Base-by-base conservation (phyloP, 257 asterid genomes). In the Forsythia viridissima region DNA sequence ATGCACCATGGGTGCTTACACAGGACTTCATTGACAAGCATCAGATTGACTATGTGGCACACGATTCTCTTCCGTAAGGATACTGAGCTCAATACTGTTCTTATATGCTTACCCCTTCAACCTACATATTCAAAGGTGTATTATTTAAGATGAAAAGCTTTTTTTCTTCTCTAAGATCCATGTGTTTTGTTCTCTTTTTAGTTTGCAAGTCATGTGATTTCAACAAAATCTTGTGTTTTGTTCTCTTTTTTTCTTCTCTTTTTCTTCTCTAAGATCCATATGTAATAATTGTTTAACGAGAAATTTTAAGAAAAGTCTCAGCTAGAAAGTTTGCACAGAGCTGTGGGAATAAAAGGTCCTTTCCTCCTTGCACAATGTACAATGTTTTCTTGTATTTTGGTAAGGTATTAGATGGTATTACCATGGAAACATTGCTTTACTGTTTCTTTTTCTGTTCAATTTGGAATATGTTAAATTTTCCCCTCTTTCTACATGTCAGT, bases 21-120 rank as follows among this genome's bases (percentile, higher is more conserved):
- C 93, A 89, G 59, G 97, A 92, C 71, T 92, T 91, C 80, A 86
- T 91, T 76, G 97, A 92, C 83, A 89, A 87, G 84, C 96, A 92
- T 76, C 82, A 71, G 77, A 91, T 92, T 76, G 96, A 91, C 85
- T 92, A 80, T 75, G 97, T 92, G 71, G 97, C 96, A 21, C 96
- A 92, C 73, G 97, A 92, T 63, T 88, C 96, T 85, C 94, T 92
- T 81, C 96, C 94, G 97, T 92, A 88, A 89, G 97, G 55, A 41
- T 79, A 78, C 73, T 61, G 3, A 77, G 20, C 77, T 76, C 86
- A 38, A 77, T 13, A n/a, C 70, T 51, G 30, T 61, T 63, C 20
- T 63, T 63, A 63, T 63, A 10, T 63, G 39, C 37, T 63, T 13
- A 24, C 69, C n/a, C 69, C 12, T 5, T 20, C 34, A 57, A 20